Conservation (phyloP, 116 monocot genomes). For the Zostera marina region DNA sequence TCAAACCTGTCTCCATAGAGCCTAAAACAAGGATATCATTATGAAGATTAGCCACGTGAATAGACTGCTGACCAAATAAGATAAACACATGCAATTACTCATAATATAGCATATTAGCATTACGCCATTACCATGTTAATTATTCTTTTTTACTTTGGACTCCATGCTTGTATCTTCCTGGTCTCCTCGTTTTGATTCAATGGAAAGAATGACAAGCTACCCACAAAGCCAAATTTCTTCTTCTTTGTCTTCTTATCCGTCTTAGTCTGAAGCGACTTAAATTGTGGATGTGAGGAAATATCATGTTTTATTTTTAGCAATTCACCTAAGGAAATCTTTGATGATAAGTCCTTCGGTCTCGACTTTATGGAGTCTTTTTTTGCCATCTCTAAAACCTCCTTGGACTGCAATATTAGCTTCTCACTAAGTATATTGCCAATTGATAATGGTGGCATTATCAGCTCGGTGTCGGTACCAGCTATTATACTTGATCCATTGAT, state of each 20-base stretch:
- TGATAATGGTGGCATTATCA: slow-evolving; percentile 38
- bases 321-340: slow-evolving; percentile 56
- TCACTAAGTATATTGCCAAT: slow-evolving; percentile 87
- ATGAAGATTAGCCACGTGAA: too few species aligned
- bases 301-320: slow-evolving; percentile 40
- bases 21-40: too few species aligned
- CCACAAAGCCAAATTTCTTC: slow-evolving; percentile 57
- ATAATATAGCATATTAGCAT: too few species aligned
- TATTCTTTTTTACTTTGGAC: slow-evolving; percentile 1
- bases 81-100: too few species aligned
- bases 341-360: slow-evolving; percentile 4
- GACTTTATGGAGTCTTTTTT: neutral
- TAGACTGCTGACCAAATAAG: too few species aligned
- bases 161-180: slow-evolving; percentile 15
- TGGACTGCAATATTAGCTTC: slow-evolving; percentile 50
- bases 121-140: too few species aligned
- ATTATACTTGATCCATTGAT: slow-evolving; percentile 20
- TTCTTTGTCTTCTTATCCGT: slow-evolving; percentile 15
- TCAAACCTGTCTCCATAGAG: too few species aligned
- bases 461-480: slow-evolving; percentile 10
- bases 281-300: slow-evolving; percentile 16
- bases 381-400: slow-evolving; percentile 13
- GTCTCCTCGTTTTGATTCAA: slow-evolving; percentile 27
- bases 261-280: slow-evolving; percentile 7
- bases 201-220: slow-evolving; percentile 28